Evolutionary conservation across 148 eudicot species (phyloP).

Genomic region (Heliosperma pusillum): DNA sequence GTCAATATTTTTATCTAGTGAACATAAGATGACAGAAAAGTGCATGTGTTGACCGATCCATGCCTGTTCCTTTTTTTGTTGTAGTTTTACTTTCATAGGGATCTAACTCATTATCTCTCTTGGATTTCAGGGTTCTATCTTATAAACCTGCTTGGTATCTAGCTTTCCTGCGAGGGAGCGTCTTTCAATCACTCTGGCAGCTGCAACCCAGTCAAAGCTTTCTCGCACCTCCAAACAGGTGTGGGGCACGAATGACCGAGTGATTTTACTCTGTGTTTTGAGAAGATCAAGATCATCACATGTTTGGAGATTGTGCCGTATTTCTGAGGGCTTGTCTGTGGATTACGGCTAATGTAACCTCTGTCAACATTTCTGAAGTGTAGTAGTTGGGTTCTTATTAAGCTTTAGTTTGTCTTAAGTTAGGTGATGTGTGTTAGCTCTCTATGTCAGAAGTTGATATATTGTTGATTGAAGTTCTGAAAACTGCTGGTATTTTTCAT

Average conservation of each 20-base stretch:
- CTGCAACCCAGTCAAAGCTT: constrained; percentile 53
- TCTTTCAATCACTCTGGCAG: constrained; percentile 92
- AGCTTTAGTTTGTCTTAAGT: constrained; percentile 12
- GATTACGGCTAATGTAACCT: constrained; percentile 82
- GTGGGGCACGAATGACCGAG: constrained; percentile 69
- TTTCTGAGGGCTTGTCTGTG: constrained; percentile 68
- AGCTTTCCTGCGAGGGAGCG: constrained; percentile 35
- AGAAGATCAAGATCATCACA: constrained; percentile 87
- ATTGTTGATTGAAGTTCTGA: constrained; percentile 31
- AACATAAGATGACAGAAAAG: background rate
- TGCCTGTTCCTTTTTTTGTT: background rate
- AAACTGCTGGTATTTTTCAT: constrained; percentile 18
- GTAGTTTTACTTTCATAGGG: background rate
- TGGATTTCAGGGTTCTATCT: constrained; percentile 33
- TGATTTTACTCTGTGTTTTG: constrained; percentile 53
- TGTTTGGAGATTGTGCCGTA: constrained; percentile 89
- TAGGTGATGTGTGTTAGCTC: constrained; percentile 8
- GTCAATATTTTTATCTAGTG: background rate
- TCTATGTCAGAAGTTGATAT: constrained; percentile 25
- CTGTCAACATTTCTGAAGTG: constrained; percentile 13
- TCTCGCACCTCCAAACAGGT: constrained; percentile 88
- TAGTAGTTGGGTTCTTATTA: constrained; percentile 22
- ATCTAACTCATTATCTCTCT: constrained; percentile 18
- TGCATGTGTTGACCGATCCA: background rate
- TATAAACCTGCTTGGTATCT: constrained; percentile 22